Percentiles rank a stretch among this genome's conserved stretches.
These are phyloP conservation scores for Davidsoniella neocaledoniae DNA, from an alignment of 2,329 filamentous ascomycete genomes.

Conservation along the genomic window DNA sequence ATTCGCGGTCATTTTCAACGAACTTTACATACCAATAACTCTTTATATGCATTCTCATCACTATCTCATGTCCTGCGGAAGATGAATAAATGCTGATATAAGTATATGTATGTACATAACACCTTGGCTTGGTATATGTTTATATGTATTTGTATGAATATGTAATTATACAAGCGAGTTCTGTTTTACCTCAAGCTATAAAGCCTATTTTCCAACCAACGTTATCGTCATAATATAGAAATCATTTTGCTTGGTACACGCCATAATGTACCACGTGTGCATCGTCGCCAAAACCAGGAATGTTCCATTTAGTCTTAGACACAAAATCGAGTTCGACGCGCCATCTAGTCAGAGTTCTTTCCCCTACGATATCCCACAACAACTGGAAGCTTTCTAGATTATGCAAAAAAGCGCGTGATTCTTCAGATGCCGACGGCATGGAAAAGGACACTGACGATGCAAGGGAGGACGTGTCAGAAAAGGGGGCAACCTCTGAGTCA, in stretches of 20 bases:
- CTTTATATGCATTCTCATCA: no score
- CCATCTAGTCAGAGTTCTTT: slow-evolving; percentile 32
- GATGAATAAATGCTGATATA: no score
- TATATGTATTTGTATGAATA: no score
- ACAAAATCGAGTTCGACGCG: slow-evolving; percentile 25
- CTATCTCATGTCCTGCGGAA: no score
- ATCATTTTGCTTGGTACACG: slow-evolving; percentile 13
- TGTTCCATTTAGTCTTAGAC: slow-evolving; percentile 11
- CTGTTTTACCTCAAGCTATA: no score
- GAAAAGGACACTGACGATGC: slow-evolving; percentile 11
- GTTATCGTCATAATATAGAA: no score
- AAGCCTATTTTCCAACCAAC: no score
- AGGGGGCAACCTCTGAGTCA: slow-evolving; percentile 10
- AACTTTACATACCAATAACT: no score
- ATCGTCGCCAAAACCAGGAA: slow-evolving; percentile 14
- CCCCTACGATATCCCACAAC: slow-evolving; percentile 37
- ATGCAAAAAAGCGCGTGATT: slow-evolving; percentile 25
- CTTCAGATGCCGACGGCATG: slow-evolving; percentile 6
- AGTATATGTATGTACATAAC: no score
- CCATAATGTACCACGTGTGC: slow-evolving; percentile 12
- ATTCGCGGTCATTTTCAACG: no score
- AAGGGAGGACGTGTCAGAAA: slow-evolving; percentile 9
- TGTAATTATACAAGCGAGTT: no score
- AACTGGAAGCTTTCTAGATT: slow-evolving; percentile 31
- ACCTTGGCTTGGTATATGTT: no score